phyloP scores from a whole-genome alignment of 2,329 filamentous ascomycete genomes.

The Botryosphaeria dothidea region DNA sequence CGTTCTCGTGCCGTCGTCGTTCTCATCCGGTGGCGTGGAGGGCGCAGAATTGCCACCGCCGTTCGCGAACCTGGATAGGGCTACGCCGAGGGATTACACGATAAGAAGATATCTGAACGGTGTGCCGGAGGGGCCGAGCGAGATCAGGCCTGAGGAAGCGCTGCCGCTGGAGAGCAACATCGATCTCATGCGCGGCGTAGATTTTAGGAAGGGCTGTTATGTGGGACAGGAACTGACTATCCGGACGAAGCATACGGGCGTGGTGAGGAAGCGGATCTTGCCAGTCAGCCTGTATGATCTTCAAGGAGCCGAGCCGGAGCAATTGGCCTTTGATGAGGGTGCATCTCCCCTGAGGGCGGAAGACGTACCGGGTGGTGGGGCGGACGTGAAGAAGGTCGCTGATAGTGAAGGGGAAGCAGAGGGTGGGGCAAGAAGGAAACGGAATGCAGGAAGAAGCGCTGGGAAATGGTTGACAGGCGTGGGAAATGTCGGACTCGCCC shows the following conservation, averaged over 20 bases:
- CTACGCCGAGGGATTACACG: background rate
- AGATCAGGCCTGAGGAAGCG: conserved; percentile 70
- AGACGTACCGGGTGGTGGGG: conserved; percentile 35
- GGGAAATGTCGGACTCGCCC: conserved; percentile 82
- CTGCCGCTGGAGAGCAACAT: conserved; percentile 89
- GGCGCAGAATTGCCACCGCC: background rate
- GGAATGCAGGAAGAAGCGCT: conserved; percentile 52
- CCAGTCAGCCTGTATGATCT: conserved; percentile 70
- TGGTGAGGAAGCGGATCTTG: conserved; percentile 86
- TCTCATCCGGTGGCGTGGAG: no score
- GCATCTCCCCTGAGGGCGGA: conserved; percentile 53
- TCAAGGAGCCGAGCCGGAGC: background rate
- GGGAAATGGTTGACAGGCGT: conserved; percentile 72
- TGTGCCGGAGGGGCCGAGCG: conserved; percentile 79
- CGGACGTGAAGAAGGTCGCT: conserved; percentile 56
- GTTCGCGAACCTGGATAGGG: background rate
- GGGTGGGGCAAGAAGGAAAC: background rate
- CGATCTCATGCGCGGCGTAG: conserved; percentile 80
- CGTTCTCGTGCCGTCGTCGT: background rate
- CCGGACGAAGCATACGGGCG: conserved; percentile 88
- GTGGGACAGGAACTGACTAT: conserved; percentile 96
- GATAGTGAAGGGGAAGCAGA: conserved; percentile 40
- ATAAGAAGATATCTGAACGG: conserved; percentile 68
- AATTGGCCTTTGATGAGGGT: conserved; percentile 6
- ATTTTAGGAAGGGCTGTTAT: conserved; percentile 96